A percentile compares a stretch with the other conserved stretches of the same genome.
Conservation (phyloP, 345 rosid species). For the Chamaenerion angustifolium region DNA sequence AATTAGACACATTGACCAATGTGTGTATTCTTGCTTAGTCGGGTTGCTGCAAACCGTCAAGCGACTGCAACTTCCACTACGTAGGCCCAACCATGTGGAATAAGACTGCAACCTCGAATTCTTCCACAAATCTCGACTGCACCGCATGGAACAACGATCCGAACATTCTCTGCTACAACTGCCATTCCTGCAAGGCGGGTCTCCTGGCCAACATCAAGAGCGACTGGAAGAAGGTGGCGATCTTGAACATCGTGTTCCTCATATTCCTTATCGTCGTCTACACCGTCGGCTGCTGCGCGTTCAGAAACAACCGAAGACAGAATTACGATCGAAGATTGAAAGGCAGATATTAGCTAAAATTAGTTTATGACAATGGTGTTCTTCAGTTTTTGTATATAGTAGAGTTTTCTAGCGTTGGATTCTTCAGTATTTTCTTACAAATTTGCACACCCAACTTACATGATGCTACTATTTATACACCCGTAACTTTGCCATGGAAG, state of each 20-base stretch:
- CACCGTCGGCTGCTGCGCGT: slow-evolving; percentile 73
- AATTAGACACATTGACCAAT: no score
- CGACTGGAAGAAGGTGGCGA: slow-evolving; percentile 69
- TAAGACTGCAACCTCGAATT: slow-evolving; percentile 1
- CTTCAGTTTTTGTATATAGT: no score
- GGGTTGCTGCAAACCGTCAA: slow-evolving; percentile 88
- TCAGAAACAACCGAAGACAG: slow-evolving; percentile 63
- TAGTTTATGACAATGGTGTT: no score
- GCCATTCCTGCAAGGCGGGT: slow-evolving; percentile 87
- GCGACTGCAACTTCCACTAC: slow-evolving; percentile 51
- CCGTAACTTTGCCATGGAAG: no score
- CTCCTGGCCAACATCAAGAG: slow-evolving; percentile 53
- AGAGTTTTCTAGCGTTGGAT: no score
- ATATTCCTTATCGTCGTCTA: slow-evolving; percentile 50
- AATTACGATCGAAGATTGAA: slow-evolving; percentile 8
- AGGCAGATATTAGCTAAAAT: background rate
- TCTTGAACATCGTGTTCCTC: slow-evolving; percentile 55
- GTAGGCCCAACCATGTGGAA: slow-evolving; percentile 50
- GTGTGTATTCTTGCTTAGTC: slow-evolving; percentile 47
- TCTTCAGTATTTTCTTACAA: no score
- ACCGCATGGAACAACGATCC: slow-evolving; percentile 26
- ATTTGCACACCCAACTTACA: no score
- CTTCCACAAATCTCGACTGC: slow-evolving; percentile 42
- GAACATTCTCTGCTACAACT: slow-evolving; percentile 44
- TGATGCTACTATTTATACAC: no score